Base-by-base conservation (phyloP, 176 grass and related monocot genomes). In the Coix lacrymajobi region DNA sequence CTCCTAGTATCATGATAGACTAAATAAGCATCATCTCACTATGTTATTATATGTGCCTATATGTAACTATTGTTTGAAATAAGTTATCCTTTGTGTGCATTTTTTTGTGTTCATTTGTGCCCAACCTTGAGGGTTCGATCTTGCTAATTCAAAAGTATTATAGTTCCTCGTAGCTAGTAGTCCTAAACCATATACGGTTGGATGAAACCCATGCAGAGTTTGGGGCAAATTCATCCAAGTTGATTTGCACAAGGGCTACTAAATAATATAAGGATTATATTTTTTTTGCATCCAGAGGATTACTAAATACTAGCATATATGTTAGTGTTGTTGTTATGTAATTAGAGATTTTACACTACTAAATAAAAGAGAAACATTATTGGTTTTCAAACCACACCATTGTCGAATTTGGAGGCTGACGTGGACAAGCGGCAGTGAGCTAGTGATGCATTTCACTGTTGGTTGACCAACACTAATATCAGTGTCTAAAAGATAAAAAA, bases 1-100 rank as follows among this genome's bases (percentile, higher is more conserved):
- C 33, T 70, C 52, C 41, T 52, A 63, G 60, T 58, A 40, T 37
- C 71, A 76, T 0, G 19, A 62, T 83, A 75, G 49, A 56, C 44
- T 34, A 65, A 77, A 64, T 77, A 81, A 85, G 76, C 7, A 8
- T 45, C 22, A 73, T 2, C 1, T 40, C 72, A 34, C 22, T 4
- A 3, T 77, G 17, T 77, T 71, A 7, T 26, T 76, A 57, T 76
- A 45, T 81, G 69, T 37, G 22, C n/a, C 28, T 20, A 9, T 54
- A 45, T 81, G 69, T 37, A 26, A 30, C 28, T 20, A 9, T 54
- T 77, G 43, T 26, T 85, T 71, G 34, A 43, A 81, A 77, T 36
- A 69, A 81, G 33, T 22, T 80, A 16, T 40, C 57, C 6, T 20
- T 43, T 16, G 32, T 52, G 38, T 2, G 46, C 12, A 20, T 9